Conservation (phyloP, 2,329 filamentous ascomycete genomes). For the Trichothecium sympodiale region DNA sequence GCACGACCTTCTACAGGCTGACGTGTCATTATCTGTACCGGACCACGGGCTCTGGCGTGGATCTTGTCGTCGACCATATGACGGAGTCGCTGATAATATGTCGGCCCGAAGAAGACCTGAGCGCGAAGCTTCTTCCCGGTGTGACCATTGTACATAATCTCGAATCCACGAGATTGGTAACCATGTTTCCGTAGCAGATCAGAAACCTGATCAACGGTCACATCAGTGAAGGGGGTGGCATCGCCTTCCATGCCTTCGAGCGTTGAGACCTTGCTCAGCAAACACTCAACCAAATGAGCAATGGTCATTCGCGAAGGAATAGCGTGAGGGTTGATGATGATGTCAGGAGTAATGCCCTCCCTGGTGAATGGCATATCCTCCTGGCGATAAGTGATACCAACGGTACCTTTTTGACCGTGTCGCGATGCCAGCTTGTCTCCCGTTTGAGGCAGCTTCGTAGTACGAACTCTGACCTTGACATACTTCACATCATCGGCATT, state of each 20-base stretch:
- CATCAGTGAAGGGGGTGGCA: constrained; percentile 93
- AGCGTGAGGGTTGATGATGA: constrained; percentile 98
- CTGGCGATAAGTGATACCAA: constrained; percentile 94
- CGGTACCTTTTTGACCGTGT: constrained; percentile 98
- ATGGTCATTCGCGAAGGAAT: constrained; percentile 99
- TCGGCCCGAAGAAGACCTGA: constrained; percentile 94
- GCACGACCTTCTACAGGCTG: constrained; percentile 98
- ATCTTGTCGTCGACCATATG: constrained; percentile 99
- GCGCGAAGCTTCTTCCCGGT: constrained; percentile 88
- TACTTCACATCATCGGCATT: constrained; percentile 91
- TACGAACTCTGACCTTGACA: constrained; percentile 93
- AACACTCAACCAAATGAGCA: constrained; percentile 98
- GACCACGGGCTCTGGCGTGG: constrained; percentile 92
- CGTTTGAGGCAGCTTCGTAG: constrained; percentile 96
- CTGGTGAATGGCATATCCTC: constrained; percentile 98
- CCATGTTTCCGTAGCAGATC: constrained; percentile 76
- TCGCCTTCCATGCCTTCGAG: constrained; percentile 93
- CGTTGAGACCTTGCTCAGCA: constrained; percentile 90
- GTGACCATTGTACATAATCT: constrained; percentile 98
- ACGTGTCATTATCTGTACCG: constrained; percentile 91
- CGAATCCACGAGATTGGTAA: constrained; percentile 94
- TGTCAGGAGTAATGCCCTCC: constrained; percentile 83
- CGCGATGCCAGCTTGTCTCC: constrained; percentile 98
- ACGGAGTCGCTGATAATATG: constrained; percentile 95
- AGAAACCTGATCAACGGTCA: constrained; percentile 91